Conservation (phyloP, 176 grass and related monocot species). For the Avena atlantica region DNA sequence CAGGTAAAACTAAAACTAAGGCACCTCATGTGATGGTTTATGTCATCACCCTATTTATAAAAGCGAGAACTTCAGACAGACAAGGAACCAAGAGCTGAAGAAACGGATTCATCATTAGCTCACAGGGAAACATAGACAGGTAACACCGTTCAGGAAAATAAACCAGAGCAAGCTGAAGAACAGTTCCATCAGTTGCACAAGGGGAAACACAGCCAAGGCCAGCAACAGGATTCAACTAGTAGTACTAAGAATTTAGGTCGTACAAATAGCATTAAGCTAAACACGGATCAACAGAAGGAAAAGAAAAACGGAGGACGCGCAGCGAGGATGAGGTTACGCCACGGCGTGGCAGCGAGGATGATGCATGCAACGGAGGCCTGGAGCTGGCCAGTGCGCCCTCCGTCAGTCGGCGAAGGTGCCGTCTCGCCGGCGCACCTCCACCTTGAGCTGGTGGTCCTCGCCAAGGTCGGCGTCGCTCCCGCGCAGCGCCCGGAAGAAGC, state of each 20-base stretch:
- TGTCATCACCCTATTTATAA: too few relatives aligned
- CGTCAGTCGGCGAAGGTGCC: slow-evolving; percentile 27
- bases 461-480: neutral
- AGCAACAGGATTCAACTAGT: too few relatives aligned
- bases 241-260: neutral
- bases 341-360: too few relatives aligned
- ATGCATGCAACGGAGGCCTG: too few relatives aligned
- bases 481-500: slow-evolving; percentile 49
- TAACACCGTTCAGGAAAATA: too few relatives aligned
- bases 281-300: neutral
- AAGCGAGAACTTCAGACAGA: too few relatives aligned
- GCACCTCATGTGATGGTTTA: neutral
- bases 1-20: neutral
- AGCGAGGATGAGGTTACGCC: neutral
- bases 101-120: too few relatives aligned
- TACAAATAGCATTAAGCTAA: neutral
- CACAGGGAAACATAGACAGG: too few relatives aligned
- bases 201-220: too few relatives aligned
- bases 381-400: neutral
- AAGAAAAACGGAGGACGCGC: neutral
- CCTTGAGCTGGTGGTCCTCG: slow-evolving; percentile 53
- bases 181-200: too few relatives aligned
- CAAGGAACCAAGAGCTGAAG: too few relatives aligned
- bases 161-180: too few relatives aligned
- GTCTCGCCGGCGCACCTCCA: slow-evolving; percentile 46